A percentile compares a stretch with the other conserved stretches of the same genome.
phyloP scores from a whole-genome alignment of 2,329 filamentous ascomycete genomes.

The Fusarium robinianum region DNA sequence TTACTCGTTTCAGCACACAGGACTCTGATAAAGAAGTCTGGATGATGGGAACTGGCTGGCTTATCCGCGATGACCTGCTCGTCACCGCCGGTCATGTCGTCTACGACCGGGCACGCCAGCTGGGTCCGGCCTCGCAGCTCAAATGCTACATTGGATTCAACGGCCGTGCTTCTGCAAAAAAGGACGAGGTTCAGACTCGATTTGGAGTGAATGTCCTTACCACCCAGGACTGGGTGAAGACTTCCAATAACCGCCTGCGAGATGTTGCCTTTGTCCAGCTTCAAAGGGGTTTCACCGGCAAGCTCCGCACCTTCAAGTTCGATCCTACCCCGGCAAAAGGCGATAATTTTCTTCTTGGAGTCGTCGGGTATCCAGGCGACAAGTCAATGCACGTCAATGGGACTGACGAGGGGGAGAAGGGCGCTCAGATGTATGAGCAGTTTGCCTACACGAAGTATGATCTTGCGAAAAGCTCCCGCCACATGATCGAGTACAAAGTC shows the following conservation, averaged over 20 bases:
- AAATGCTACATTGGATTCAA: constrained; percentile 44
- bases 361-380: constrained; percentile 44
- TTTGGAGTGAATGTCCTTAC: constrained; percentile 28
- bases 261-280: constrained; percentile 38
- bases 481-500: constrained; percentile 41
- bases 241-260: constrained; percentile 11
- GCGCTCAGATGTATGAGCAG: constrained; percentile 43
- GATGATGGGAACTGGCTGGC: constrained; percentile 34
- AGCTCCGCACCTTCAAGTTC: constrained; percentile 31
- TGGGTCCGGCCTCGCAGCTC: constrained; percentile 32
- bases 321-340: constrained; percentile 15
- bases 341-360: constrained; percentile 25
- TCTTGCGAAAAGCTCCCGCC: constrained; percentile 19
- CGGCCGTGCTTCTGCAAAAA: constrained; percentile 23
- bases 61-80: constrained; percentile 26
- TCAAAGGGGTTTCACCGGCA: constrained; percentile 30
- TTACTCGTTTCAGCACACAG: constrained; percentile 16
- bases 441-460: constrained; percentile 32
- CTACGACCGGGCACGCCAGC: constrained; percentile 28
- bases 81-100: constrained; percentile 32
- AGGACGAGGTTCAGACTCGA: constrained; percentile 14
- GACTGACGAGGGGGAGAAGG: constrained; percentile 24
- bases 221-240: constrained; percentile 30
- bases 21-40: constrained; percentile 3
- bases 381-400: constrained; percentile 16